phyloP scores from a whole-genome alignment of 139 green algal species.

The Zygnema circumcarinatum region DNA sequence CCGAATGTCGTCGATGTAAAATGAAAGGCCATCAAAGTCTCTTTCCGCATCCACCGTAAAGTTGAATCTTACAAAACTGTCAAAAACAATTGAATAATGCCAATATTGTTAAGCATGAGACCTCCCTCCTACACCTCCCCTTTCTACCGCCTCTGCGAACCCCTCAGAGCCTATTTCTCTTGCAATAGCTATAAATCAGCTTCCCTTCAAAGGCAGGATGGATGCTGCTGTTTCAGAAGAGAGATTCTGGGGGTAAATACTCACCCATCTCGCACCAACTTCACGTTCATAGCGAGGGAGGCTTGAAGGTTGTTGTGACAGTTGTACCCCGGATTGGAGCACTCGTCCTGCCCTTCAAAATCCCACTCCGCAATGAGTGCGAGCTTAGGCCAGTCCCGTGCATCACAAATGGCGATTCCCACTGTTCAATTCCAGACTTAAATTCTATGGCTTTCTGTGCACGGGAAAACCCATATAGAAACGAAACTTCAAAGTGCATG shows the following conservation, averaged over 20 bases:
- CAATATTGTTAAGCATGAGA: not conserved
- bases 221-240: too few species aligned
- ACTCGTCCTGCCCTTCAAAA: not conserved
- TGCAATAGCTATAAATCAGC: not conserved
- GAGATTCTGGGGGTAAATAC: not conserved
- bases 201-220: not conserved
- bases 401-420: not conserved
- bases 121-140: not conserved
- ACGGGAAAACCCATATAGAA: not conserved
- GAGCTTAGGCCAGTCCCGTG: not conserved
- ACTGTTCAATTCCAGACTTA: not conserved
- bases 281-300: conserved; percentile 7
- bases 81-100: not conserved
- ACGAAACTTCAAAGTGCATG: too few species aligned
- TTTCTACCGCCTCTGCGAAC: not conserved
- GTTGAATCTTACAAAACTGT: conserved; percentile 27
- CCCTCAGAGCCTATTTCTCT: not conserved
- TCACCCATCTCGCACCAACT: conserved; percentile 34
- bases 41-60: conserved; percentile 36
- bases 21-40: conserved; percentile 8
- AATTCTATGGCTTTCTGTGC: not conserved
- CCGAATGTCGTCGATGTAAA: conserved; percentile 22
- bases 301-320: conserved; percentile 27
- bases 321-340: conserved; percentile 2
- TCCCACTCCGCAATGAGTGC: not conserved